phyloP scores from a whole-genome alignment of 352 stramenopile species.

The Vaucheria bursata region DNA sequence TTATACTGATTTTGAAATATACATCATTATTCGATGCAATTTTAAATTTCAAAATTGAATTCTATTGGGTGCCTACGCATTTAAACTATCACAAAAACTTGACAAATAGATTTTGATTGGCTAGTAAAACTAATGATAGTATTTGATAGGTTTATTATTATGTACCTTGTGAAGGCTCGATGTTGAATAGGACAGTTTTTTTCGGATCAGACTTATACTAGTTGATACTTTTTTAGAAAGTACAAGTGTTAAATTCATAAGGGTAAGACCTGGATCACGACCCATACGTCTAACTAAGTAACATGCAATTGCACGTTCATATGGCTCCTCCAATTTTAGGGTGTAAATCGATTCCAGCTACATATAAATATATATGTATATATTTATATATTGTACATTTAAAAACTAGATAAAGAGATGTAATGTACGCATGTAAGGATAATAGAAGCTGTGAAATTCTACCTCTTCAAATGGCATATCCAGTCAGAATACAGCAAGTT shows the following conservation, averaged over 20 bases:
- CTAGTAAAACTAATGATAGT: no score
- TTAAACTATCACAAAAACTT: no score
- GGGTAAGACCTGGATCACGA: conserved; percentile 24
- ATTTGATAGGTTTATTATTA: background rate
- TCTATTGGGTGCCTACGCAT: no score
- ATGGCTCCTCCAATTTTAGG: conserved; percentile 39
- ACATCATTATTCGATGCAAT: no score
- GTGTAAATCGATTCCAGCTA: conserved; percentile 14
- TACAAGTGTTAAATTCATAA: background rate
- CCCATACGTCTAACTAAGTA: conserved; percentile 14
- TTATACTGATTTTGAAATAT: no score
- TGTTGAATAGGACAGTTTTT: background rate
- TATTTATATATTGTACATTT: background rate
- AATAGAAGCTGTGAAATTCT: background rate
- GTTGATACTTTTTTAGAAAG: background rate
- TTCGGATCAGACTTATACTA: background rate
- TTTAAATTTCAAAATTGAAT: no score
- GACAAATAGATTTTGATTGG: no score
- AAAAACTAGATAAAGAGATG: background rate
- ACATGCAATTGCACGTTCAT: conserved; percentile 31
- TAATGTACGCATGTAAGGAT: background rate
- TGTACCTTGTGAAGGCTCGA: background rate
- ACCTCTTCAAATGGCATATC: no score
- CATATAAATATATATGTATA: background rate
- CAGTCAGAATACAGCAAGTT: no score